Percentiles rank a stretch among this genome's conserved stretches.
Evolutionary conservation across 805 yeast genomes (phyloP).

Genomic region (Spathaspora arborariae): DNA sequence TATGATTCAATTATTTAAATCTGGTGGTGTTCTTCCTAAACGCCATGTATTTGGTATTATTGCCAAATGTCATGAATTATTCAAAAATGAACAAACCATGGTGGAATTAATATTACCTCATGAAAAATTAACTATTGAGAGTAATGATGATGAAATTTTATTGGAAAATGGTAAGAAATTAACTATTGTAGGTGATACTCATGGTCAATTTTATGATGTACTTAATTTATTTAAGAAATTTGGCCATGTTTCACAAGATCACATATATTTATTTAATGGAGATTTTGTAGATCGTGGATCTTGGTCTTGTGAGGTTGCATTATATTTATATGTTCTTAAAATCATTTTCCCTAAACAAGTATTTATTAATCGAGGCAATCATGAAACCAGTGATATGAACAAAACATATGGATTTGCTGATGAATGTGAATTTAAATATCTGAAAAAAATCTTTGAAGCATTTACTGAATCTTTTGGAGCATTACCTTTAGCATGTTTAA

Average conservation of each 20-base stretch:
- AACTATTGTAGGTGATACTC: conserved; percentile 96
- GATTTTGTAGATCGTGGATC: conserved; percentile 98
- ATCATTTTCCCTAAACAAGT: conserved; percentile 66
- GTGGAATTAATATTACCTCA: conserved; percentile 58
- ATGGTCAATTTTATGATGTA: conserved; percentile 93
- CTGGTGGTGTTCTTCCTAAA: conserved; percentile 73
- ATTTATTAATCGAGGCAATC: conserved; percentile 89
- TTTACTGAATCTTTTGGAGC: conserved; percentile 84
- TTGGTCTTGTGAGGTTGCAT: conserved; percentile 96
- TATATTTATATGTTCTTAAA: conserved; percentile 73
- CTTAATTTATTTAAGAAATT: conserved; percentile 70
- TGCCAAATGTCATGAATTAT: conserved; percentile 61
- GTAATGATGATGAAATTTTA: conserved; percentile 19
- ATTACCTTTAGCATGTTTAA: conserved; percentile 80
- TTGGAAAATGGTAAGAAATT: conserved; percentile 41
- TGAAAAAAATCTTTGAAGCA: conserved; percentile 72
- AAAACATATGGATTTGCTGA: conserved; percentile 95
- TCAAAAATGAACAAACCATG: conserved; percentile 66
- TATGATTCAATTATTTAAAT: conserved; percentile 68
- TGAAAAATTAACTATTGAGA: conserved; percentile 15
- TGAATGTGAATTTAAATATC: conserved; percentile 89
- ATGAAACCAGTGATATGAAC: conserved; percentile 96
- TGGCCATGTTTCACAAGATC: conserved; percentile 66
- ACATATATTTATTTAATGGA: conserved; percentile 86
- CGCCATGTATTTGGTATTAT: conserved; percentile 80